Conservation (phyloP, 2,329 filamentous ascomycete species). For the Leptographium procerum region DNA sequence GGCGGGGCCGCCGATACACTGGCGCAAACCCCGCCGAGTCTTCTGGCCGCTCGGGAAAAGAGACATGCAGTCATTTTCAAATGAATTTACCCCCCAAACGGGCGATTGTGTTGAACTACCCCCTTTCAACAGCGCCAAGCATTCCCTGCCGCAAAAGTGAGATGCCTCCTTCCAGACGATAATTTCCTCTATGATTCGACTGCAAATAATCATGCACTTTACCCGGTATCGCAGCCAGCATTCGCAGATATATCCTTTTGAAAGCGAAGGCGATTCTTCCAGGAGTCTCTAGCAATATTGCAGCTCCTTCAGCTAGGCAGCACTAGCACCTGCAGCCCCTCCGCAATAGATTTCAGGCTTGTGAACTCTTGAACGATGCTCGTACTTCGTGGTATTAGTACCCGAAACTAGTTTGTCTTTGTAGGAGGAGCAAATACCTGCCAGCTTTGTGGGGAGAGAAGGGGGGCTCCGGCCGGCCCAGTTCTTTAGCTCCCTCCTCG, state of each 20-base stretch:
- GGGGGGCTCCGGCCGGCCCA: background rate
- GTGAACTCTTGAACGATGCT: background rate
- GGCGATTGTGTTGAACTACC: too few relatives aligned
- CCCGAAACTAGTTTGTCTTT: background rate
- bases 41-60: background rate
- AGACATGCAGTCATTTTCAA: background rate
- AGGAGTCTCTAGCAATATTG: background rate
- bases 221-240: too few relatives aligned
- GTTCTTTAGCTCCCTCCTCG: background rate
- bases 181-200: too few relatives aligned
- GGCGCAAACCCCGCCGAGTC: background rate
- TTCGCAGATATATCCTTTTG: too few relatives aligned
- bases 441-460: background rate
- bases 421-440: background rate
- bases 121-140: too few relatives aligned
- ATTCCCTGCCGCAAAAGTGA: too few relatives aligned
- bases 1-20: background rate
- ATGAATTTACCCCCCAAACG: background rate
- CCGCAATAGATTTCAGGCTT: too few relatives aligned
- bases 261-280: background rate
- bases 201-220: too few relatives aligned
- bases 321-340: too few relatives aligned
- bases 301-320: background rate
- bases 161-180: too few relatives aligned
- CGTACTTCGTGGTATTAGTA: background rate